Evolutionary conservation across 2,329 filamentous ascomycete species (phyloP).

Genomic region (Colletotrichum musae): DNA sequence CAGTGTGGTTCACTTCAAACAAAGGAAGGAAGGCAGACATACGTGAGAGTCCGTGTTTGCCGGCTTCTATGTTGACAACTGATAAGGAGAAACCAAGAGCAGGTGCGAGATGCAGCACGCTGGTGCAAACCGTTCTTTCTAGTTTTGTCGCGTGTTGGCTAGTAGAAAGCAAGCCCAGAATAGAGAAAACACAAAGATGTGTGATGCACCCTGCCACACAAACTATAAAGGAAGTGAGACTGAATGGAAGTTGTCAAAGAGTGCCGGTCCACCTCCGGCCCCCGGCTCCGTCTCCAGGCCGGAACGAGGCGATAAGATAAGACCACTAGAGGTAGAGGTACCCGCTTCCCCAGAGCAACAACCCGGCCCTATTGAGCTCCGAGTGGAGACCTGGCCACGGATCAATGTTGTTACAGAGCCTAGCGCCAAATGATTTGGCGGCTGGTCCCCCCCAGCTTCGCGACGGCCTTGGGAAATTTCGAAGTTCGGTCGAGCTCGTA

Average conservation of each 20-base stretch:
- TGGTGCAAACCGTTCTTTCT: too few species aligned
- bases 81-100: too few species aligned
- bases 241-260: conserved; percentile 16
- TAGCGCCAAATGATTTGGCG: conserved; percentile 61
- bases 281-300: conserved; percentile 22
- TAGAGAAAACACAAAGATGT: too few species aligned
- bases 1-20: too few species aligned
- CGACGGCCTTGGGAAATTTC: conserved; percentile 55
- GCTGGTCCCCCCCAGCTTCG: conserved; percentile 55
- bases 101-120: too few species aligned
- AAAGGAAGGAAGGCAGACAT: too few species aligned
- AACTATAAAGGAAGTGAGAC: neutral
- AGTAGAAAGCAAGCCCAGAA: too few species aligned
- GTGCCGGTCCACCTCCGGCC: conserved; percentile 35
- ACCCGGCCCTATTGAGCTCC: conserved; percentile 28
- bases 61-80: too few species aligned
- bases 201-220: neutral
- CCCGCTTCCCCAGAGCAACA: neutral
- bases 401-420: conserved; percentile 53
- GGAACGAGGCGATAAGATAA: neutral
- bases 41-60: too few species aligned
- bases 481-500: conserved; percentile 46
- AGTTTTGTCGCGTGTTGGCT: too few species aligned
- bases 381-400: conserved; percentile 44
- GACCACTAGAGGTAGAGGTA: too few species aligned